These are phyloP conservation scores for Eucalyptus tenuipes DNA, from an alignment of 345 rosid genomes.

Conservation along the genomic window DNA sequence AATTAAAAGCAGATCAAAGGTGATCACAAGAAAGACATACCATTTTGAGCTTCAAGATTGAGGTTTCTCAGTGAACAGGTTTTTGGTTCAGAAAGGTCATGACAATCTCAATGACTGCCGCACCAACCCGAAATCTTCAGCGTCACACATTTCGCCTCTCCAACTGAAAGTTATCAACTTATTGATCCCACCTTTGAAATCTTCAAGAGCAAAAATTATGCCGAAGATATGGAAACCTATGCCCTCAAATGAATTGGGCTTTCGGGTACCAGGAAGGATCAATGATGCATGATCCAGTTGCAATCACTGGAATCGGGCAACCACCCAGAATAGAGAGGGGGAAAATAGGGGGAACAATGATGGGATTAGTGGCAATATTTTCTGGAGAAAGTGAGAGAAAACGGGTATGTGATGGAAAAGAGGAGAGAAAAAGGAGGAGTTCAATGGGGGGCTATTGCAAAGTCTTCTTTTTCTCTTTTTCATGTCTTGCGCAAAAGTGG, in stretches of 20 bases:
- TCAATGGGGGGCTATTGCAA: background rate
- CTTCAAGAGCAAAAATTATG: background rate
- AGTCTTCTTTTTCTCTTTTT: background rate
- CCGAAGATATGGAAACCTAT: background rate
- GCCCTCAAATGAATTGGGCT: background rate
- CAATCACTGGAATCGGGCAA: background rate
- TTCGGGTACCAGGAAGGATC: background rate
- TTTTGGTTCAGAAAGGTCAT: background rate
- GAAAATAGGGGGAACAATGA: background rate
- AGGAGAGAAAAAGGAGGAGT: background rate
- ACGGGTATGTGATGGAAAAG: background rate
- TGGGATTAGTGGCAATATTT: background rate
- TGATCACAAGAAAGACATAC: slow-evolving; percentile 10
- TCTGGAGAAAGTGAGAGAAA: background rate
- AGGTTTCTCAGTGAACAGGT: background rate
- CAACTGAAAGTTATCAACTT: background rate
- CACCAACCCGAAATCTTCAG: background rate
- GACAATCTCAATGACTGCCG: background rate
- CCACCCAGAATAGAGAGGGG: background rate
- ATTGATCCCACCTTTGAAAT: background rate
- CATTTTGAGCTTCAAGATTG: slow-evolving; percentile 18
- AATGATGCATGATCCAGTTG: background rate
- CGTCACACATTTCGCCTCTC: background rate
- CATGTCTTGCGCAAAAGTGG: slow-evolving; percentile 4
- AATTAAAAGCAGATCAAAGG: background rate